These are phyloP conservation scores for Xerocomus spinulosus DNA, from an alignment of 768 basidiomycete species.

Conservation along the genomic window DNA sequence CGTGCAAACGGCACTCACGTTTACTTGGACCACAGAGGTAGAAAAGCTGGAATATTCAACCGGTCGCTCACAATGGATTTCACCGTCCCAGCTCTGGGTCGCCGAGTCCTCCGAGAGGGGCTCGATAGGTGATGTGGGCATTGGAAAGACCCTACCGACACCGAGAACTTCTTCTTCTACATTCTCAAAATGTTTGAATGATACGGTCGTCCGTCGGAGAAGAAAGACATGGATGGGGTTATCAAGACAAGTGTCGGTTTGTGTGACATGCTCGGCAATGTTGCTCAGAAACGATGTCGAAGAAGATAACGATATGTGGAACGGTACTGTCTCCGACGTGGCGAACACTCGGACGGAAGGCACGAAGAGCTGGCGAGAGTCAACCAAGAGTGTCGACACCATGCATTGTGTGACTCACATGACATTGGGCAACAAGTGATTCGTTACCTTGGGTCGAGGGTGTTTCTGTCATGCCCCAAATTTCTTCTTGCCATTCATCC, in stretches of 20 bases:
- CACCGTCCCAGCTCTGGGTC: conserved; percentile 61
- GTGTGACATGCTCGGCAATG: conserved; percentile 6
- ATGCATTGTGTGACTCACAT: conserved; percentile 19
- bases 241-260: conserved; percentile 9
- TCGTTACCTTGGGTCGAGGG: conserved; percentile 4
- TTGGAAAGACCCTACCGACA: conserved; percentile 39
- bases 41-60: conserved; percentile 47
- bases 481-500: conserved; percentile 33
- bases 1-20: conserved; percentile 33
- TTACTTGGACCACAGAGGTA: conserved; percentile 45
- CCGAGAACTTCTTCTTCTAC: conserved; percentile 37
- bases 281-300: conserved; percentile 34
- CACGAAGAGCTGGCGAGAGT: conserved; percentile 48
- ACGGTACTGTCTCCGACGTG: conserved; percentile 53
- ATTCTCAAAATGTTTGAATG: conserved; percentile 20
- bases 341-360: conserved; percentile 58
- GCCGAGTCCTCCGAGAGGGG: conserved; percentile 26
- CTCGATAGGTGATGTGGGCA: conserved; percentile 37
- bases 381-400: not conserved
- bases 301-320: conserved; percentile 60
- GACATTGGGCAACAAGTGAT: conserved; percentile 24
- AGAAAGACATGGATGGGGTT: conserved; percentile 47
- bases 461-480: conserved; percentile 24
- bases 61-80: conserved; percentile 38
- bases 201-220: conserved; percentile 48